A percentile compares a stretch with the other conserved stretches of the same genome.
Conservation (phyloP, 345 rosid genomes). For the Brassica nigra region DNA sequence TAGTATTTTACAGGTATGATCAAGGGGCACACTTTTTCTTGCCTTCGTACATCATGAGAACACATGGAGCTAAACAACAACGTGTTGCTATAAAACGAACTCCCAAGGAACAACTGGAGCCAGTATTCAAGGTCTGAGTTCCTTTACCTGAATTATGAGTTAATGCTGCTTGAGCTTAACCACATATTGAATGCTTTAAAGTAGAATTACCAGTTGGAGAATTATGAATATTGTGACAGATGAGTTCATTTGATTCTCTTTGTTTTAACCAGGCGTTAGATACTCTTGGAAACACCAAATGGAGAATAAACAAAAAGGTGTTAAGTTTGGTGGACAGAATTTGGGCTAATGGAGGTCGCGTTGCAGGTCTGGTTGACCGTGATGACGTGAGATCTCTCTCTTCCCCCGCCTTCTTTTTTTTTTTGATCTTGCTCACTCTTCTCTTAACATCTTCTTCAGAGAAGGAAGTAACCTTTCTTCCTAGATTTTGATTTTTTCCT, state of each 20-base stretch:
- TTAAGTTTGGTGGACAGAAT: constrained; percentile 85
- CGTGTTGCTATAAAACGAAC: constrained; percentile 64
- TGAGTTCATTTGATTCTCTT: constrained; percentile 28
- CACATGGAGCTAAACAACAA: constrained; percentile 89
- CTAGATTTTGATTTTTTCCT: constrained; percentile 7
- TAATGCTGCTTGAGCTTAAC: constrained; percentile 18
- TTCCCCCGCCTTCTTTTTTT: constrained; percentile 2
- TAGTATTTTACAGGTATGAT: constrained; percentile 66
- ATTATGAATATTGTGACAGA: constrained; percentile 15
- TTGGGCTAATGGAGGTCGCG: constrained; percentile 87
- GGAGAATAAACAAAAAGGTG: constrained; percentile 85
- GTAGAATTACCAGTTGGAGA: background rate
- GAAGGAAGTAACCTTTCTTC: constrained; percentile 15
- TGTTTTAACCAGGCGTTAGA: constrained; percentile 73
- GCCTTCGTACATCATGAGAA: constrained; percentile 90
- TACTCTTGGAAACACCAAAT: constrained; percentile 92
- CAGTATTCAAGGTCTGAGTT: constrained; percentile 77
- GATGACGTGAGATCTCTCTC: constrained; percentile 70
- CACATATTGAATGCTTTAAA: constrained; percentile 16
- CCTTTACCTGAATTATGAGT: constrained; percentile 6
- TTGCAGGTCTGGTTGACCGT: constrained; percentile 81
- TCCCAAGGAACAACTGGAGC: constrained; percentile 59
- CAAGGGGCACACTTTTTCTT: constrained; percentile 83
- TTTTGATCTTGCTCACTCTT: constrained; percentile 14
- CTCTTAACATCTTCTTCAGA: background rate